Evolutionary conservation across 2,329 filamentous ascomycete genomes (phyloP).

Genomic region (Neophaeococcomyces aloes): DNA sequence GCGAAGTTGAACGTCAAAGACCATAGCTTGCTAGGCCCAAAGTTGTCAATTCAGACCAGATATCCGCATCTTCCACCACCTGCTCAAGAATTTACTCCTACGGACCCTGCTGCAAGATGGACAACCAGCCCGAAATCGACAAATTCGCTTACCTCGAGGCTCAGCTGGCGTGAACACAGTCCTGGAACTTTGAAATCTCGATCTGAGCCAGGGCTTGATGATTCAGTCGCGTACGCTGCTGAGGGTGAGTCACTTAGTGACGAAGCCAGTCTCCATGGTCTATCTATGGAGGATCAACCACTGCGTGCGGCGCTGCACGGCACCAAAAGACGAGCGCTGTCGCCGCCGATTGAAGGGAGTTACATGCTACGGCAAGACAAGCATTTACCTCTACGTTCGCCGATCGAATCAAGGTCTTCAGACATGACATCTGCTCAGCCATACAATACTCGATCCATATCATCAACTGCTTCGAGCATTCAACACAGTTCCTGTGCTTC

Average conservation of each 20-base stretch:
- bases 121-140: slow-evolving; percentile 31
- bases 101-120: slow-evolving; percentile 25
- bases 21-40: slow-evolving; percentile 27
- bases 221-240: slow-evolving; percentile 47
- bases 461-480: slow-evolving; percentile 53
- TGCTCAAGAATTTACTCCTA: slow-evolving; percentile 14
- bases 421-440: slow-evolving; percentile 46
- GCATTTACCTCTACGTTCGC: slow-evolving; percentile 45
- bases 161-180: slow-evolving; percentile 31
- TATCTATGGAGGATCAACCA: slow-evolving; percentile 29
- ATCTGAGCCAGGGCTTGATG: slow-evolving; percentile 52
- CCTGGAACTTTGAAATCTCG: slow-evolving; percentile 28
- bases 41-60: slow-evolving; percentile 22
- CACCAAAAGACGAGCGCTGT: slow-evolving; percentile 31
- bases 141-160: slow-evolving; percentile 32
- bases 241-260: slow-evolving; percentile 33
- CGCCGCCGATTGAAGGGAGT: slow-evolving; percentile 47
- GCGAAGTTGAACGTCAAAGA: slow-evolving; percentile 25
- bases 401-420: slow-evolving; percentile 44
- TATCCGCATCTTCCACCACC: slow-evolving; percentile 12
- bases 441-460: slow-evolving; percentile 50
- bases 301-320: slow-evolving; percentile 22
- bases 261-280: slow-evolving; percentile 28
- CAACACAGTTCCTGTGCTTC: slow-evolving; percentile 55
- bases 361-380: slow-evolving; percentile 22